Evolutionary conservation across 2,329 filamentous ascomycete species (phyloP), one percentile per base, ranked within the genome.

Genomic region (Pseudogymnoascus sp.): DNA sequence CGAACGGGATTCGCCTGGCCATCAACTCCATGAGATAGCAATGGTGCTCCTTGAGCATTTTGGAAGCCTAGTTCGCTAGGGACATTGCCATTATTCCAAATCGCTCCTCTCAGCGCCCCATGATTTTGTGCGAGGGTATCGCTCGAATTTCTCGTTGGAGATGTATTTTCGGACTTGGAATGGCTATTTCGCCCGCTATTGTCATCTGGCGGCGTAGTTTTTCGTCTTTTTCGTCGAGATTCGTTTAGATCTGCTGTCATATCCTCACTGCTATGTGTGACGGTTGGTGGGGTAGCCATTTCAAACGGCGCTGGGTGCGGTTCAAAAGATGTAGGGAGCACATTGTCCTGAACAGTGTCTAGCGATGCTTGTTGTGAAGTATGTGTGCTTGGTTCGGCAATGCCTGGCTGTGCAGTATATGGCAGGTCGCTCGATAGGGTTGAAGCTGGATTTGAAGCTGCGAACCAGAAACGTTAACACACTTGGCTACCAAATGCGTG

Each of bases 201-300:
- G 16, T 60, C 64, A 62, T 71, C 67, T 5, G 65, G 62, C 0
- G 71, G 64, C 16, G 73, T 69, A n/a, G 73, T 76, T 64, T 76
- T 78, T 60, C 70, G 73, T 60, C 79, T 74, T 65, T 81, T 82
- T 58, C 71, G 73, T 58, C 73, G 71, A 34, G 68, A 67, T 32
- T 71, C 66, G 18, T 70, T 70, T 14, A 61, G 64, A 57, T 71
- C 69, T 3, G 70, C 64, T 50, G 75, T 69, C 5, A 68, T 54
- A 32, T 12, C 28, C 5, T 54, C 47, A 16, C 9, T 32, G 14
- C 18, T 54, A 12, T 54, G 25, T 18, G 9, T 18, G 28, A 11
- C 18, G 47, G 47, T 32, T 32, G 25, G 28, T 7, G 30, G 16
- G 5, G n/a, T 7, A 32, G 47, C n/a, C 28, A 9, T 5, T 16